Evolutionary conservation across 306 rosid species (phyloP), one percentile per base, ranked within the genome.

Genomic region (Begonia masoniana): DNA sequence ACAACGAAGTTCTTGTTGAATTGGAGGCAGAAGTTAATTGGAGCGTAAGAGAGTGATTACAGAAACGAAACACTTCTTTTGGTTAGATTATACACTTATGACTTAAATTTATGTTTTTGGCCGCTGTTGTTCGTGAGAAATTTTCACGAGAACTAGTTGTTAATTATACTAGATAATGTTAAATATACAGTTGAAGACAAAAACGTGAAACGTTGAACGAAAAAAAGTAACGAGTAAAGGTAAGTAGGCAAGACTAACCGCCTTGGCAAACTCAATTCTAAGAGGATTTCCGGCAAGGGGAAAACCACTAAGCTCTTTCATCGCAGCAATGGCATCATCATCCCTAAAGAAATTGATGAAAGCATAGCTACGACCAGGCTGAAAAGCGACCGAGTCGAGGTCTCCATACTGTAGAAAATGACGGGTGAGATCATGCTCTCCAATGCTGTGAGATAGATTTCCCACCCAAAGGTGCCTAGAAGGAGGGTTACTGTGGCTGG

Each of bases 401-500:
- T 82, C 82, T 19, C 99, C 99, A 64, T 71, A 83, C 47, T 70
- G 67, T 36, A 76, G 35, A 63, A 91, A 91, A 68, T 74, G 88
- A 43, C 65, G 79, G 9, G 77, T 65, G 55, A 86, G 82, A 0
- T 86, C 99, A 8, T 72, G 68, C 81, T 83, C 99, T 21, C 60
- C 54, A 43, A 83, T 42, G 19, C 51, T 53, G 62, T 77, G 99
- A 5, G 86, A 35, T 14, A 91, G 76, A 52, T 91, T 86, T 52
- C 99, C 99, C 43, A 86, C 79, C 96, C 99, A 91, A 51, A 91
- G 77, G 62, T 86, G 92, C 21, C 94, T 77, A 19, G 99, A 91
- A 42, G 95, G 93, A 19, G 87, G 96, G 48, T 39, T 69, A 50
- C 59, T 71, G 50, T 21, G 51, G 52, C 55, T 43, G 35, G 16